phyloP scores from a whole-genome alignment of 345 rosid genomes.

The Reutealis trisperma region DNA sequence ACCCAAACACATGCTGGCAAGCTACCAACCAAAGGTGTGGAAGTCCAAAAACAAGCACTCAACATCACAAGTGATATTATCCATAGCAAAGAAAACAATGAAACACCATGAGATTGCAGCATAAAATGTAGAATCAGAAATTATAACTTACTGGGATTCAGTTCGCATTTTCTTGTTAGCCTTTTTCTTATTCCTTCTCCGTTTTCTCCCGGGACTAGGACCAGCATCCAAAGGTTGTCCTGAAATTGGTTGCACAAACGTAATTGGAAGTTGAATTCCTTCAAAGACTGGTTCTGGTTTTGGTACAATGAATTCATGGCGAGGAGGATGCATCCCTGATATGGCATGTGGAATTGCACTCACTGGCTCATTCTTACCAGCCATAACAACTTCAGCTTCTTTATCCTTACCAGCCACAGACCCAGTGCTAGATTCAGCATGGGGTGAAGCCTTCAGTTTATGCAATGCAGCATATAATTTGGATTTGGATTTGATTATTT shows the following conservation, averaged over 20 bases:
- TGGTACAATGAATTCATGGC: conserved; percentile 17
- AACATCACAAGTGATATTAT: not conserved
- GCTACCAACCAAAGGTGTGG: no score
- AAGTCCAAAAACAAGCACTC: no score
- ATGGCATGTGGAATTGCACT: conserved; percentile 1
- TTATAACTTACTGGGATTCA: conserved; percentile 8
- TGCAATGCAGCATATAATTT: conserved; percentile 29
- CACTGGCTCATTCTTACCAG: not conserved
- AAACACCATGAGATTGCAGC: not conserved
- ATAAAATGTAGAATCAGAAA: not conserved
- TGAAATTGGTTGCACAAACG: conserved; percentile 19
- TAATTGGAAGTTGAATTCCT: not conserved
- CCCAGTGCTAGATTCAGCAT: conserved; percentile 1
- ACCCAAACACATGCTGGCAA: no score
- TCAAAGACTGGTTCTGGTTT: conserved; percentile 18
- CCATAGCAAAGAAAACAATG: not conserved
- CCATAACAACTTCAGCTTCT: conserved; percentile 11
- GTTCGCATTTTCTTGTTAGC: conserved; percentile 5
- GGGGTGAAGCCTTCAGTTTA: conserved; percentile 16
- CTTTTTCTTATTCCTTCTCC: conserved; percentile 19
- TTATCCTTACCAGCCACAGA: not conserved
- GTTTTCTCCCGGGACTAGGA: conserved; percentile 8
- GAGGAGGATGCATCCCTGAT: conserved; percentile 1
- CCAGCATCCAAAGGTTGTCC: conserved; percentile 8
- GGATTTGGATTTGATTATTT: conserved; percentile 41